phyloP scores from a whole-genome alignment of 2,329 filamentous ascomycete genomes.

The Periconia digitata region DNA sequence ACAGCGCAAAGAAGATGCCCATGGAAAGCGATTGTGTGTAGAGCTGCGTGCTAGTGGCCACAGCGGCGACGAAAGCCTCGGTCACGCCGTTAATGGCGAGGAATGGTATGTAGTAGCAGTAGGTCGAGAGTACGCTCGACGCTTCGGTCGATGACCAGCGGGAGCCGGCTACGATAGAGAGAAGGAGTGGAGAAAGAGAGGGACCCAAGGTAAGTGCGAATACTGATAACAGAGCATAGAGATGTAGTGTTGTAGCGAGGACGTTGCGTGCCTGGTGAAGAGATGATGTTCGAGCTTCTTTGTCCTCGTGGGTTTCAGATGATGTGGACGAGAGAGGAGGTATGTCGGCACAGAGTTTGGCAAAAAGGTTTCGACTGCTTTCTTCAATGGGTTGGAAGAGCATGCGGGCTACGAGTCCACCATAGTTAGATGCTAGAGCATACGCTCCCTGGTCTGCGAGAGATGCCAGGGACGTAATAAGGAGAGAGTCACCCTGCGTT shows the following conservation, averaged over 20 bases:
- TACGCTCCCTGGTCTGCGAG: slow-evolving; percentile 86
- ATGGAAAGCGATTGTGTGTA: slow-evolving; percentile 81
- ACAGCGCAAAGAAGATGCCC: slow-evolving; percentile 75
- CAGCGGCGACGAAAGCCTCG: slow-evolving; percentile 89
- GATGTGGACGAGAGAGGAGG: slow-evolving; percentile 14
- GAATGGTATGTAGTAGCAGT: slow-evolving; percentile 92
- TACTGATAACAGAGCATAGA: slow-evolving; percentile 75
- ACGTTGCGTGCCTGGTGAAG: slow-evolving; percentile 50
- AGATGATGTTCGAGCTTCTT: slow-evolving; percentile 19
- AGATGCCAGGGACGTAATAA: slow-evolving; percentile 76
- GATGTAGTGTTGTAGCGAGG: slow-evolving; percentile 65
- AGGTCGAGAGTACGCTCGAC: slow-evolving; percentile 71
- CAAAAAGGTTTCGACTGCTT: slow-evolving; percentile 86
- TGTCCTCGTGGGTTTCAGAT: slow-evolving; percentile 4
- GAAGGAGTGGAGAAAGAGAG: slow-evolving; percentile 69
- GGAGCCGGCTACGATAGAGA: slow-evolving; percentile 74
- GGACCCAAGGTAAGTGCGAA: slow-evolving; percentile 72
- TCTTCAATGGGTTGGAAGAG: slow-evolving; percentile 96
- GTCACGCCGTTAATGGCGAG: slow-evolving; percentile 88
- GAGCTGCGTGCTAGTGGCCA: slow-evolving; percentile 74
- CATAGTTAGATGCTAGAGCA: slow-evolving; percentile 89
- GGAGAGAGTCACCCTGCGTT: slow-evolving; percentile 90
- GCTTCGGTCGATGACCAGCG: slow-evolving; percentile 77
- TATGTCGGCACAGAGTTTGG: slow-evolving; percentile 65
- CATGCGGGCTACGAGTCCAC: slow-evolving; percentile 82